Conservation (phyloP, 2,329 filamentous ascomycete genomes). For the Biscogniauxia marginata region DNA sequence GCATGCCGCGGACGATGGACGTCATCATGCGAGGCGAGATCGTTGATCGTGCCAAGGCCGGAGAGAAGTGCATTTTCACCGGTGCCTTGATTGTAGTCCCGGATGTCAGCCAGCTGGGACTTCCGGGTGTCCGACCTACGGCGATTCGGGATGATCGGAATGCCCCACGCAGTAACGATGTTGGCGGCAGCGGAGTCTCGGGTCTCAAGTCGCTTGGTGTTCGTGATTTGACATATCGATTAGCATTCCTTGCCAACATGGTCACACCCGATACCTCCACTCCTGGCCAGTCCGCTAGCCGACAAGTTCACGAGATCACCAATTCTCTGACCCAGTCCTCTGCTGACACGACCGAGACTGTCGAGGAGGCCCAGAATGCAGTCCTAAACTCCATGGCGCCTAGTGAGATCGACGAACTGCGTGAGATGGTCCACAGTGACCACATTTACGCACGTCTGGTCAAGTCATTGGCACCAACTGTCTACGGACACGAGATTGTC, state of each 20-base stretch:
- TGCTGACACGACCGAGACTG: slow-evolving; percentile 66
- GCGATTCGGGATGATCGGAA: slow-evolving; percentile 81
- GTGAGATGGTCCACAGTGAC: slow-evolving; percentile 89
- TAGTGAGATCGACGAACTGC: slow-evolving; percentile 86
- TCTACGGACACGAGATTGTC: slow-evolving; percentile 95
- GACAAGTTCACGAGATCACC: slow-evolving; percentile 80
- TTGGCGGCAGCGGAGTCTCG: slow-evolving; percentile 78
- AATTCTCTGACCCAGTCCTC: slow-evolving; percentile 75
- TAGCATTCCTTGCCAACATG: slow-evolving; percentile 98
- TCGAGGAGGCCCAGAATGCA: slow-evolving; percentile 84
- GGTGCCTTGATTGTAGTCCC: slow-evolving; percentile 95
- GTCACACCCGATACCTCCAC: slow-evolving; percentile 84
- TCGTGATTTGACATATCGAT: slow-evolving; percentile 87
- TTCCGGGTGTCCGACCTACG: slow-evolving; percentile 81
- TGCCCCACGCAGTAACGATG: slow-evolving; percentile 71
- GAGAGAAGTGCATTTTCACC: slow-evolving; percentile 97
- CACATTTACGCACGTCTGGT: slow-evolving; percentile 93
- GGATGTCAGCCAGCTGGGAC: slow-evolving; percentile 89
- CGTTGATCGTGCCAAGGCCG: slow-evolving; percentile 94
- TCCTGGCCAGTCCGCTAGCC: slow-evolving; percentile 70
- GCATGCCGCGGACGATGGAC: slow-evolving; percentile 98
- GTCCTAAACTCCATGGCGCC: slow-evolving; percentile 83
- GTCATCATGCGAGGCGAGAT: slow-evolving; percentile 95
- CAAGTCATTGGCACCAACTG: slow-evolving; percentile 91
- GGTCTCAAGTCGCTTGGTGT: slow-evolving; percentile 92